Conservation (phyloP, 2,329 filamentous ascomycete genomes). For the Thielaviopsis musarum region DNA sequence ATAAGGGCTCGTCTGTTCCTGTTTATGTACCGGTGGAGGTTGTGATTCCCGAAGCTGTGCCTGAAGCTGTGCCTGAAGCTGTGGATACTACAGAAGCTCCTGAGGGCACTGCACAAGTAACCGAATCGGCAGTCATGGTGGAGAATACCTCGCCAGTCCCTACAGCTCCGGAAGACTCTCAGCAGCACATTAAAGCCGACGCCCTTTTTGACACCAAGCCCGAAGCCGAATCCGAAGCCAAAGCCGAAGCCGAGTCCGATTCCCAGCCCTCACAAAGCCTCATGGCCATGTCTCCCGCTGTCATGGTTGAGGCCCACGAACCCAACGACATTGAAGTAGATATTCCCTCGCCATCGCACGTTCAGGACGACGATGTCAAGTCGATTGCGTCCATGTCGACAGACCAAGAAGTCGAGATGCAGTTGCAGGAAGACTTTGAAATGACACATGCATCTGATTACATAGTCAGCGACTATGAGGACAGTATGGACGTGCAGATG, state of each 20-base stretch:
- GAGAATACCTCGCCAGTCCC: neutral
- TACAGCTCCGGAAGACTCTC: neutral
- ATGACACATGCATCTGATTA: conserved; percentile 2
- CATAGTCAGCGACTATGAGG: neutral
- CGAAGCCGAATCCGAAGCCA: neutral
- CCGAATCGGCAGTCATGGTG: conserved; percentile 15
- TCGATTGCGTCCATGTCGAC: conserved; percentile 6
- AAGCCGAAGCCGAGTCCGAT: conserved; percentile 1
- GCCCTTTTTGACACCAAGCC: neutral
- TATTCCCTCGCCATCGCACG: neutral
- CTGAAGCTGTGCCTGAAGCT: no score
- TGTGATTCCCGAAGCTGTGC: neutral
- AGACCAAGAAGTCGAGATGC: conserved; percentile 11
- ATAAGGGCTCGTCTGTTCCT: neutral
- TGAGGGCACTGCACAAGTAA: conserved; percentile 13
- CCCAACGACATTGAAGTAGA: conserved; percentile 1
- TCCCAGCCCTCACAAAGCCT: neutral
- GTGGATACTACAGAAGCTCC: neutral
- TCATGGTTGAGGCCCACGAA: neutral
- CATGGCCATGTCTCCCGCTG: neutral
- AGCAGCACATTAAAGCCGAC: neutral
- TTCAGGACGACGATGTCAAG: conserved; percentile 5
- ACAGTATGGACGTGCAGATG: conserved; percentile 2
- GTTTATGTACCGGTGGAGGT: neutral
- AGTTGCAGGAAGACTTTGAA: conserved; percentile 11